These are phyloP conservation scores for Reticulascus tulasneorum DNA, from an alignment of 2,329 filamentous ascomycete species.

Conservation along the genomic window DNA sequence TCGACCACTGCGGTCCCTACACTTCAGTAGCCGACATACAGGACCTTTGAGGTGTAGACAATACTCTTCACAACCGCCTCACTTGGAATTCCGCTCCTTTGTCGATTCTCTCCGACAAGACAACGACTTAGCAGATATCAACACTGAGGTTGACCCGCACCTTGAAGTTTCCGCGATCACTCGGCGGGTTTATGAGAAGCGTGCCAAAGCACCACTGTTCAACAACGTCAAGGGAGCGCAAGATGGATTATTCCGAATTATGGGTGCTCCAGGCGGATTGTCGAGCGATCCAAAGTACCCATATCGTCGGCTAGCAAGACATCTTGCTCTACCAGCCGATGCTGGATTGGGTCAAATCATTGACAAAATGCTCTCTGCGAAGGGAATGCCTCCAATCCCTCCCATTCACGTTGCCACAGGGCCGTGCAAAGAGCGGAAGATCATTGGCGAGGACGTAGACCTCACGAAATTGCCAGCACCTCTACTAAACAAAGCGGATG, in stretches of 20 bases:
- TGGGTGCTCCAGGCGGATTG: slow-evolving; percentile 39
- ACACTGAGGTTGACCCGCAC: slow-evolving; percentile 36
- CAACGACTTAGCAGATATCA: slow-evolving; percentile 40
- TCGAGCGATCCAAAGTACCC: slow-evolving; percentile 23
- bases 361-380: slow-evolving; percentile 36
- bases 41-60: too few species aligned
- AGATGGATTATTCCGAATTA: slow-evolving; percentile 43
- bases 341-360: slow-evolving; percentile 33
- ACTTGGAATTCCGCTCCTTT: slow-evolving; percentile 40
- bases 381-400: slow-evolving; percentile 23
- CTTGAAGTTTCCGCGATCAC: slow-evolving; percentile 45
- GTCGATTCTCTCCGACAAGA: slow-evolving; percentile 38
- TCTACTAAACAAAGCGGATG: slow-evolving; percentile 38
- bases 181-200: slow-evolving; percentile 37
- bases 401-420: slow-evolving; percentile 30
- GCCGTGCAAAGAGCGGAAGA: slow-evolving; percentile 37
- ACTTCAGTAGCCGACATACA: too few species aligned
- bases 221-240: slow-evolving; percentile 44
- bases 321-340: slow-evolving; percentile 34
- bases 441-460: slow-evolving; percentile 36
- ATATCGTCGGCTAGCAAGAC: slow-evolving; percentile 37
- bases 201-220: slow-evolving; percentile 46
- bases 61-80: slow-evolving; percentile 11
- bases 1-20: too few species aligned
- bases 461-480: slow-evolving; percentile 37